Evolutionary conservation across 192 early-diverging fungal genomes (phyloP).

Genomic region (Coemansia sp.): DNA sequence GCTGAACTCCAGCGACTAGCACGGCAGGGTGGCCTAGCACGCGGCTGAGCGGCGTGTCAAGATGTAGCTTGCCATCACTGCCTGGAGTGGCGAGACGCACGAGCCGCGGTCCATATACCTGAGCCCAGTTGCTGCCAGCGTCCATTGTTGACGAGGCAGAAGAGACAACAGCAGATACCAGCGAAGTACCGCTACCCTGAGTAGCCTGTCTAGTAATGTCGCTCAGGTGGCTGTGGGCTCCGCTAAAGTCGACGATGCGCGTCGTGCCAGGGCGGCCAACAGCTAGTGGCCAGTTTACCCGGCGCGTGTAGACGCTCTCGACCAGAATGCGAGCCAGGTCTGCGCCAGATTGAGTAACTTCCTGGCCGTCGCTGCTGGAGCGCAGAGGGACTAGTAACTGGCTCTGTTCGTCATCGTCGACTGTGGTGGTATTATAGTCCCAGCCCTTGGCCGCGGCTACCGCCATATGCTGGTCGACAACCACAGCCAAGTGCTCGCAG

Average conservation of each 20-base stretch:
- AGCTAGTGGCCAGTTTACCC: conserved; percentile 40
- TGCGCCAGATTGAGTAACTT: conserved; percentile 11
- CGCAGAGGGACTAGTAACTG: background rate
- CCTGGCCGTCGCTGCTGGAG: conserved; percentile 13
- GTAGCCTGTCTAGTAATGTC: conserved; percentile 79
- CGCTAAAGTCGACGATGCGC: conserved; percentile 92
- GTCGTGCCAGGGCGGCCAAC: conserved; percentile 29
- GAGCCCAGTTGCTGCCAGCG: conserved; percentile 70
- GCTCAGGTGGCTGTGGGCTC: conserved; percentile 81
- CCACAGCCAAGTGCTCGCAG: conserved; percentile 69
- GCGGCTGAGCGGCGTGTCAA: conserved; percentile 84
- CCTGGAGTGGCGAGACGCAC: conserved; percentile 46
- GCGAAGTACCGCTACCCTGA: conserved; percentile 78
- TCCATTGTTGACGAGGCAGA: background rate
- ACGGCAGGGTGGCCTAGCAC: conserved; percentile 86
- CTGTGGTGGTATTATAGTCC: conserved; percentile 59
- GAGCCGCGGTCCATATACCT: conserved; percentile 78
- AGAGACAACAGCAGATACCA: conserved; percentile 14
- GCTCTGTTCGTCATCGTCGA: conserved; percentile 1
- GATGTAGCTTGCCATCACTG: conserved; percentile 60
- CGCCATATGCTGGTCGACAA: conserved; percentile 59
- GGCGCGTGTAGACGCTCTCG: conserved; percentile 29
- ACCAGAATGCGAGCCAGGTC: conserved; percentile 26
- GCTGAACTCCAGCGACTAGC: conserved; percentile 89
- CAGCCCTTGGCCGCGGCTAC: conserved; percentile 69